phyloP scores from a whole-genome alignment of 164 flowering plant genomes.

The Vitis riparia region DNA sequence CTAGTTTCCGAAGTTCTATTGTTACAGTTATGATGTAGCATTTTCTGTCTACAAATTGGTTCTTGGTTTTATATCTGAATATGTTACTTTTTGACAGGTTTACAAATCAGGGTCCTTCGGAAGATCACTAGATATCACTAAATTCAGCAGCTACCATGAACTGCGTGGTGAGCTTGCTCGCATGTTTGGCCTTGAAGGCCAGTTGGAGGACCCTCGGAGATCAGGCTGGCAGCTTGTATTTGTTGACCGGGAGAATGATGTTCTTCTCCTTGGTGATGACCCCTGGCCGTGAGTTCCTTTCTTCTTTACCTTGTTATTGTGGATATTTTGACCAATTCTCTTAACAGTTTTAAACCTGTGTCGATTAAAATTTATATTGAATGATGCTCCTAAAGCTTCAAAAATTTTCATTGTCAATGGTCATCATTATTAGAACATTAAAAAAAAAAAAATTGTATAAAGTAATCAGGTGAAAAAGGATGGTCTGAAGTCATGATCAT shows the following conservation, averaged over 20 bases:
- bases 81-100: slow-evolving; percentile 46
- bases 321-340: not conserved
- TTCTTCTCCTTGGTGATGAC: slow-evolving; percentile 97
- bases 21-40: too few species aligned
- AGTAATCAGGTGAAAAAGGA: too few species aligned
- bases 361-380: not conserved
- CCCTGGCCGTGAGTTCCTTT: slow-evolving; percentile 87
- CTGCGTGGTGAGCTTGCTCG: slow-evolving; percentile 88
- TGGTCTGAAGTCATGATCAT: too few species aligned
- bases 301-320: not conserved
- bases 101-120: slow-evolving; percentile 90
- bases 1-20: not conserved
- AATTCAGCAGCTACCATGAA: slow-evolving; percentile 90
- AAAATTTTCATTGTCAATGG: too few species aligned
- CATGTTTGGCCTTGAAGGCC: slow-evolving; percentile 96
- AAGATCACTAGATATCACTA: slow-evolving; percentile 85
- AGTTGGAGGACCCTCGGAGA: slow-evolving; percentile 97
- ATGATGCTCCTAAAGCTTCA: not conserved
- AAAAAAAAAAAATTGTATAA: too few species aligned
- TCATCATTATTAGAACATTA: too few species aligned
- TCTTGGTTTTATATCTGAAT: not conserved
- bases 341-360: not conserved
- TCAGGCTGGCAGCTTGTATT: slow-evolving; percentile 99
- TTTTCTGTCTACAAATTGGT: not conserved
- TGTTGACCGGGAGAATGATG: slow-evolving; percentile 97